Conservation (phyloP, 139 green algal genomes). For the Nannochloris sp. region DNA sequence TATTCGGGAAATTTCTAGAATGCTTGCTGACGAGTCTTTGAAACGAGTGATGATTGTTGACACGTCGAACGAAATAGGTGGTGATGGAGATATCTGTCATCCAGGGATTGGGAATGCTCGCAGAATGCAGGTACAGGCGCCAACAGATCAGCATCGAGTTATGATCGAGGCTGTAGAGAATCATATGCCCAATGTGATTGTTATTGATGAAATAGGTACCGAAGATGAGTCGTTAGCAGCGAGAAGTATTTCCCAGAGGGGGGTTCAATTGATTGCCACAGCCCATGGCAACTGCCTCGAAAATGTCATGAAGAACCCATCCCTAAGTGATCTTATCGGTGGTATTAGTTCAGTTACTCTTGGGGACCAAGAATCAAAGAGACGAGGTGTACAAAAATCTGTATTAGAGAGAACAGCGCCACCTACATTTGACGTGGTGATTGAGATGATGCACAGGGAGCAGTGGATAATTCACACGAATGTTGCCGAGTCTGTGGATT, state of each 20-base stretch:
- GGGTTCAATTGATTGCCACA: slow-evolving; percentile 75
- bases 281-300: slow-evolving; percentile 57
- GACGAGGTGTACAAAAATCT: slow-evolving; percentile 14
- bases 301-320: slow-evolving; percentile 75
- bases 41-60: slow-evolving; percentile 78
- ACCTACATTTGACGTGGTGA: slow-evolving; percentile 11
- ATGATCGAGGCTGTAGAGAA: slow-evolving; percentile 85
- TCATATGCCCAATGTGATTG: slow-evolving; percentile 68
- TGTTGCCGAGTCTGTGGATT: slow-evolving; percentile 10
- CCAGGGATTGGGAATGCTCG: slow-evolving; percentile 43
- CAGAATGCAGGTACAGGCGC: slow-evolving; percentile 50
- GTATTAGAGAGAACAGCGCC: slow-evolving; percentile 6
- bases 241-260: slow-evolving; percentile 65
- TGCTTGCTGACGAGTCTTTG: slow-evolving; percentile 42
- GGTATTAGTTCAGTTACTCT: slow-evolving; percentile 49
- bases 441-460: slow-evolving; percentile 9
- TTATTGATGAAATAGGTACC: slow-evolving; percentile 80
- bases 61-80: slow-evolving; percentile 90
- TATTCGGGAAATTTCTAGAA: slow-evolving; percentile 61
- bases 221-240: slow-evolving; percentile 55
- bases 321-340: slow-evolving; percentile 63
- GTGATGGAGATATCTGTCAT: slow-evolving; percentile 77
- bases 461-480: slow-evolving; percentile 10
- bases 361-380: slow-evolving; percentile 50
- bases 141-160: slow-evolving; percentile 39